phyloP scores from a whole-genome alignment of 163 green algal species.

The Chlorella variabilis region DNA sequence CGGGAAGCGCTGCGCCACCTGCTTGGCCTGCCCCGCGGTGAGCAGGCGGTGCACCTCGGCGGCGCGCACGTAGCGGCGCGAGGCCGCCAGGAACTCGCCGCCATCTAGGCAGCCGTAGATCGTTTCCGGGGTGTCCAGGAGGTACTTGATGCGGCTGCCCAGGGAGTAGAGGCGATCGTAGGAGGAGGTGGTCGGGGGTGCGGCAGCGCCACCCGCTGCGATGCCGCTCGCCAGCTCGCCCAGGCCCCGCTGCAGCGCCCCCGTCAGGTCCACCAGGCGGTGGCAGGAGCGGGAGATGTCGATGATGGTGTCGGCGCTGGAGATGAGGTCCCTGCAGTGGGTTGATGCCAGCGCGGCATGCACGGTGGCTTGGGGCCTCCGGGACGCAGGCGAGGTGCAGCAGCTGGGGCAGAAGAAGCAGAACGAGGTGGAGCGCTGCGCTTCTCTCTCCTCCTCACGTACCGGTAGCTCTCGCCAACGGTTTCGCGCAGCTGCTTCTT shows the following conservation, averaged over 20 bases:
- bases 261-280: slow-evolving; percentile 73
- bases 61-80: slow-evolving; percentile 79
- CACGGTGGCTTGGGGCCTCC: too few species aligned
- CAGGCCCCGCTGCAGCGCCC: slow-evolving; percentile 67
- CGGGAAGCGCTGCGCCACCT: slow-evolving; percentile 78
- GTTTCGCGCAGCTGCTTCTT: slow-evolving; percentile 89
- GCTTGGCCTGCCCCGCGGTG: slow-evolving; percentile 23
- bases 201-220: neutral
- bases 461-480: slow-evolving; percentile 91
- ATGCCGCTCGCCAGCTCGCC: neutral
- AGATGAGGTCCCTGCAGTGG: slow-evolving; percentile 87
- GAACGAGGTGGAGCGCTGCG: too few species aligned
- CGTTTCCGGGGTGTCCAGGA: slow-evolving; percentile 97
- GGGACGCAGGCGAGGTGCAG: too few species aligned
- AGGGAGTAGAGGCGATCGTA: slow-evolving; percentile 58
- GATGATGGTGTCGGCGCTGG: slow-evolving; percentile 92
- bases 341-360: too few species aligned
- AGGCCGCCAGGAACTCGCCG: slow-evolving; percentile 79
- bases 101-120: slow-evolving; percentile 94
- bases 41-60: slow-evolving; percentile 81
- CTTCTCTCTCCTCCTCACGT: too few species aligned
- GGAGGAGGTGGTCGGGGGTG: neutral
- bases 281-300: slow-evolving; percentile 81
- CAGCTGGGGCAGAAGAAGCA: too few species aligned
- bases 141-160: slow-evolving; percentile 90